Percentiles rank a stretch among this genome's conserved stretches.
Evolutionary conservation across 306 rosid genomes (phyloP).

Genomic region (Oxytropis ochrocephala): DNA sequence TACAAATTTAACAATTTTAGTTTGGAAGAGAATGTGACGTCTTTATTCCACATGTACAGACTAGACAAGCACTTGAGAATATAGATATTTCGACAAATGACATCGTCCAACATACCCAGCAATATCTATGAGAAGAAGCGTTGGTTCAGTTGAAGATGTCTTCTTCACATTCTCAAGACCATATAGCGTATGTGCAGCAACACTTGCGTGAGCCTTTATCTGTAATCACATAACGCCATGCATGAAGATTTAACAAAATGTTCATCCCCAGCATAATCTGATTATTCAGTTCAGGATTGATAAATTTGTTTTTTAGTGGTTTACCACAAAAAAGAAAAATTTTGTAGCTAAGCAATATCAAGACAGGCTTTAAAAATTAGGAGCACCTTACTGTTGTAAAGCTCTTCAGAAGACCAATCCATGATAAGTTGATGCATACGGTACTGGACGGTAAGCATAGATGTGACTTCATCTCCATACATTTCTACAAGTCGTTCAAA

Average conservation of each 20-base stretch:
- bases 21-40: neutral
- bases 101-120: constrained; percentile 68
- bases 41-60: neutral
- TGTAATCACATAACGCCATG: constrained; percentile 25
- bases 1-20: neutral
- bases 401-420: constrained; percentile 98
- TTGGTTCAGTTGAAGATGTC: constrained; percentile 81
- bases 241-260: constrained; percentile 1
- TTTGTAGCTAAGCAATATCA: constrained; percentile 5
- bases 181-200: constrained; percentile 73
- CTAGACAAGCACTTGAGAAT: constrained; percentile 11
- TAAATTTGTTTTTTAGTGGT: neutral
- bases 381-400: constrained; percentile 87
- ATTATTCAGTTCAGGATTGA: constrained; percentile 9
- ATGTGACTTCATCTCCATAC: constrained; percentile 70
- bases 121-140: constrained; percentile 84
- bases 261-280: constrained; percentile 1
- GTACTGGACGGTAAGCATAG: constrained; percentile 95
- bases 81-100: constrained; percentile 3
- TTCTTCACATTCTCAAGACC: constrained; percentile 73
- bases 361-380: constrained; percentile 28
- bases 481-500: constrained; percentile 88
- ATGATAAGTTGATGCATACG: constrained; percentile 94
- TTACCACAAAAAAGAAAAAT: neutral
- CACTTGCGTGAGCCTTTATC: constrained; percentile 91